Conservation (phyloP, 2,329 filamentous ascomycete species). For the Neofusicoccum kwambonambiense region DNA sequence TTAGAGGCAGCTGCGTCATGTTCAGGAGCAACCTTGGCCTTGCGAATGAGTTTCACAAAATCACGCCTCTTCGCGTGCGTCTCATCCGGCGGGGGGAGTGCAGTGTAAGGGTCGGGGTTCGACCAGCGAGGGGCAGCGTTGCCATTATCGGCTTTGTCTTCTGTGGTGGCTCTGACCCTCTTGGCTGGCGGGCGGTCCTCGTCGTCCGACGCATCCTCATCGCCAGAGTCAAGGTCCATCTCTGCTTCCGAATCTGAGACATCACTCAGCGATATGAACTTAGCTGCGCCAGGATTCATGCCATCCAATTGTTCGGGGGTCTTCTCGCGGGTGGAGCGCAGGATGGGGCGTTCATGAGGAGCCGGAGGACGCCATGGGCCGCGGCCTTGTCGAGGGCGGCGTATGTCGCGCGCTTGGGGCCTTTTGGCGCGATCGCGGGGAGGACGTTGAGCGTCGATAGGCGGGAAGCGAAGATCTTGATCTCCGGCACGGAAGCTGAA, state of each 20-base stretch:
- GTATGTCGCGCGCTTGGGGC: slow-evolving; percentile 1
- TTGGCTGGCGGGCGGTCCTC: slow-evolving; percentile 21
- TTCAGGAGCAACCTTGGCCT: slow-evolving; percentile 69
- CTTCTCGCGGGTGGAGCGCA: slow-evolving; percentile 41
- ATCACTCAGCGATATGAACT: slow-evolving; percentile 42
- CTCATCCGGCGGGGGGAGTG: slow-evolving; percentile 76
- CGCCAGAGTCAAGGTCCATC: slow-evolving; percentile 31
- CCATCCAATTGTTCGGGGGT: slow-evolving; percentile 47
- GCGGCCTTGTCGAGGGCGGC: neutral
- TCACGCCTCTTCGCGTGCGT: slow-evolving; percentile 73
- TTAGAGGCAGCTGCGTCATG: slow-evolving; percentile 57
- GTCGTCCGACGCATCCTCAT: slow-evolving; percentile 21
- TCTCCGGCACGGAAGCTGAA: slow-evolving; percentile 36
- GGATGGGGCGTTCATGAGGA: slow-evolving; percentile 45
- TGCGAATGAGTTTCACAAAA: slow-evolving; percentile 87
- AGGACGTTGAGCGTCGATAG: slow-evolving; percentile 22
- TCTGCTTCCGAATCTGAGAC: slow-evolving; percentile 40
- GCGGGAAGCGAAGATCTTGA: slow-evolving; percentile 31
- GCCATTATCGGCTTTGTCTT: slow-evolving; percentile 27
- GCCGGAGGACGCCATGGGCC: slow-evolving; percentile 25
- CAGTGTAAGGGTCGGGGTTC: slow-evolving; percentile 92
- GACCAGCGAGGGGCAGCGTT: slow-evolving; percentile 74
- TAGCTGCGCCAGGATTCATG: slow-evolving; percentile 40
- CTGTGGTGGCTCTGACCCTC: slow-evolving; percentile 28
- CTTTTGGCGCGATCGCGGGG: neutral